A percentile compares a stretch with the other conserved stretches of the same genome.
These are phyloP conservation scores for Lasiosphaeris hirsuta DNA, from an alignment of 495 filamentous ascomycete species.

Conservation along the genomic window DNA sequence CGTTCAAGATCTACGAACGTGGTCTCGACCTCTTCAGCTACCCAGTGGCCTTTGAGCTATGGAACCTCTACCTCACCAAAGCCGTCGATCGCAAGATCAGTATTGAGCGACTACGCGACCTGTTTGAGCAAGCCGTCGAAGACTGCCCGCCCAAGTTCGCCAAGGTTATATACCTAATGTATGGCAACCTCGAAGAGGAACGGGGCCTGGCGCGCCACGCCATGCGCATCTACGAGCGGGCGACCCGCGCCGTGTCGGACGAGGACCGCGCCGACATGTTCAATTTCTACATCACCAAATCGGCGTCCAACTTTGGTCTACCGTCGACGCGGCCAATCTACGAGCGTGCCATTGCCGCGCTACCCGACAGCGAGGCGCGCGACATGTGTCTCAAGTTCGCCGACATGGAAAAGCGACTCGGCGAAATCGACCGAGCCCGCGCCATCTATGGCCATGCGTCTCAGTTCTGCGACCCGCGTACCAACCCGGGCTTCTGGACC, in stretches of 20 bases:
- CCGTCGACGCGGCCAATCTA: slow-evolving; percentile 96
- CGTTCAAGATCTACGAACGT: slow-evolving; percentile 96
- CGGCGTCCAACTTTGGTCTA: slow-evolving; percentile 94
- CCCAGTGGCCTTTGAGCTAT: slow-evolving; percentile 95
- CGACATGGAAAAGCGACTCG: slow-evolving; percentile 94
- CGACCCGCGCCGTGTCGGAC: slow-evolving; percentile 91
- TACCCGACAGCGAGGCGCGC: slow-evolving; percentile 90
- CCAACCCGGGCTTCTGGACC: slow-evolving; percentile 83
- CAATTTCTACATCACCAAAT: slow-evolving; percentile 99
- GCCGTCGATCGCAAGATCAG: slow-evolving; percentile 92
- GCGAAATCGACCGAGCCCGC: slow-evolving; percentile 92
- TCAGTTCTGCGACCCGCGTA: slow-evolving; percentile 95
- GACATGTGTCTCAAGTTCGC: slow-evolving; percentile 99
- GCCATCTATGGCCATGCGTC: slow-evolving; percentile 95
- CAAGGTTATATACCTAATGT: slow-evolving; percentile 95
- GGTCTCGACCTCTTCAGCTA: slow-evolving; percentile 96
- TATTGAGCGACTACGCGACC: slow-evolving; percentile 89
- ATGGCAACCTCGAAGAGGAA: slow-evolving; percentile 95
- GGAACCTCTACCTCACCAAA: slow-evolving; percentile 98
- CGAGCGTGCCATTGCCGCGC: slow-evolving; percentile 84
- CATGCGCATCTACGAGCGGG: slow-evolving; percentile 98
- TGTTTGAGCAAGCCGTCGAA: slow-evolving; percentile 97
- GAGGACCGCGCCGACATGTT: slow-evolving; percentile 97
- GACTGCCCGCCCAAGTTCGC: slow-evolving; percentile 94
- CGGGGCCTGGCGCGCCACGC: slow-evolving; percentile 93